Conservation (phyloP, 345 rosid species). For the Hypericum androsaemum region DNA sequence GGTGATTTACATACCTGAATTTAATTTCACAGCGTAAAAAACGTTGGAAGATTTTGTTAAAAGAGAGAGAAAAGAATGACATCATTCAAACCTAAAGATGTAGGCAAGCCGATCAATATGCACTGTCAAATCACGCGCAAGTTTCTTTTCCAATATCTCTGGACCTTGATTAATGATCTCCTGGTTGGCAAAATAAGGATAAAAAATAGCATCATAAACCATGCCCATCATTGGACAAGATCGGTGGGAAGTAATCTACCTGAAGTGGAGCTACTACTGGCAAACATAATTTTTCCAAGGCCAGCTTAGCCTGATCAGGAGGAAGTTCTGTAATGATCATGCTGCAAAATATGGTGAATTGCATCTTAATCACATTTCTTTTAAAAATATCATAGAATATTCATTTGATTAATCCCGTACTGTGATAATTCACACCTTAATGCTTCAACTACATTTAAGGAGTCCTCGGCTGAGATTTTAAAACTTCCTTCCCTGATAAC, state of each 20-base stretch:
- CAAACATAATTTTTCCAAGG: slow-evolving; percentile 71
- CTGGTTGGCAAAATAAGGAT: slow-evolving; percentile 32
- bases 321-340: slow-evolving; percentile 94
- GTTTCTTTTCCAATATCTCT: slow-evolving; percentile 78
- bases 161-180: slow-evolving; percentile 60
- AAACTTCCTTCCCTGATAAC: slow-evolving; percentile 68
- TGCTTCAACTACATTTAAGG: slow-evolving; percentile 88
- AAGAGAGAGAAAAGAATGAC: slow-evolving; percentile 10
- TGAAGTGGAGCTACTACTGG: slow-evolving; percentile 81
- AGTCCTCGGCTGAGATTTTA: slow-evolving; percentile 88
- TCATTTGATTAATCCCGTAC: slow-evolving; percentile 9
- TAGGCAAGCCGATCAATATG: slow-evolving; percentile 94
- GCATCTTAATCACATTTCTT: slow-evolving; percentile 9
- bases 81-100: slow-evolving; percentile 69
- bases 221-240: slow-evolving; percentile 1
- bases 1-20: slow-evolving; percentile 83
- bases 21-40: slow-evolving; percentile 13
- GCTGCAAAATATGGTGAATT: slow-evolving; percentile 38
- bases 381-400: slow-evolving; percentile 8
- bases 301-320: slow-evolving; percentile 69
- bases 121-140: slow-evolving; percentile 80
- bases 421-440: slow-evolving; percentile 44
- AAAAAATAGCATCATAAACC: slow-evolving; percentile 12
- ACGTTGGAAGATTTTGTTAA: slow-evolving; percentile 11
- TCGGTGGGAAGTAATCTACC: slow-evolving; percentile 32